These are phyloP conservation scores for Aspergillus asperescens DNA, from an alignment of 495 filamentous ascomycete species.

Conservation along the genomic window DNA sequence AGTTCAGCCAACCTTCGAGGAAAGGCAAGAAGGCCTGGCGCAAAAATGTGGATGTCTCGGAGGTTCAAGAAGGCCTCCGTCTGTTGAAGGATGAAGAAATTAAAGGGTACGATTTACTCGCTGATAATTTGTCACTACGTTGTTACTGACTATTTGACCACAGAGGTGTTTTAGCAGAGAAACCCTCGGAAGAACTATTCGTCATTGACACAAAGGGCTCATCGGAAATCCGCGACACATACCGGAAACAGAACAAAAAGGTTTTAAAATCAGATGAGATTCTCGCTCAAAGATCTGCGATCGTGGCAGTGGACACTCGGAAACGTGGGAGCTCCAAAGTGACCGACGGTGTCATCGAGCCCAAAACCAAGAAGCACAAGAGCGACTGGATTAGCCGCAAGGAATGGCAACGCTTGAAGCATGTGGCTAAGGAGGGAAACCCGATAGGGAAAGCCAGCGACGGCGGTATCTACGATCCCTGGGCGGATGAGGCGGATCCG, in stretches of 20 bases:
- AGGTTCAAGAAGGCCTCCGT: slow-evolving; percentile 78
- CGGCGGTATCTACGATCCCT: slow-evolving; percentile 64
- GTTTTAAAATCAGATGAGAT: slow-evolving; percentile 85
- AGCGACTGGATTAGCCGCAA: slow-evolving; percentile 72
- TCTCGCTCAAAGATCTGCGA: slow-evolving; percentile 71
- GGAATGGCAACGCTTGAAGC: slow-evolving; percentile 69
- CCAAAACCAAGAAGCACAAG: slow-evolving; percentile 63
- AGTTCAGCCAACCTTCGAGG: slow-evolving; percentile 77
- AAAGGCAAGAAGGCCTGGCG: slow-evolving; percentile 99
- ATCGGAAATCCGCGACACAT: slow-evolving; percentile 51
- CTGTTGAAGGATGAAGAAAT: slow-evolving; percentile 81
- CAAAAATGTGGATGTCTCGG: slow-evolving; percentile 91
- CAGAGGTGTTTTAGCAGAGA: slow-evolving; percentile 80
- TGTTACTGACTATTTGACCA: not conserved
- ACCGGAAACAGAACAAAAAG: slow-evolving; percentile 59
- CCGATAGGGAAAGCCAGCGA: slow-evolving; percentile 51
- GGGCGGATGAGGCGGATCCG: slow-evolving; percentile 53
- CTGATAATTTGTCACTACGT: slow-evolving; percentile 4
- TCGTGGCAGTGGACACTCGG: slow-evolving; percentile 67
- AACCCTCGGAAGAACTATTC: slow-evolving; percentile 75
- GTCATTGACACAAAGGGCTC: slow-evolving; percentile 71
- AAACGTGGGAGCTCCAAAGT: slow-evolving; percentile 61
- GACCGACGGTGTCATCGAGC: slow-evolving; percentile 63
- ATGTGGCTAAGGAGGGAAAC: slow-evolving; percentile 68
- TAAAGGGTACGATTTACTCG: slow-evolving; percentile 57